Conservation (phyloP, 2,329 filamentous ascomycete species). For the Phialophora verrucosa region DNA sequence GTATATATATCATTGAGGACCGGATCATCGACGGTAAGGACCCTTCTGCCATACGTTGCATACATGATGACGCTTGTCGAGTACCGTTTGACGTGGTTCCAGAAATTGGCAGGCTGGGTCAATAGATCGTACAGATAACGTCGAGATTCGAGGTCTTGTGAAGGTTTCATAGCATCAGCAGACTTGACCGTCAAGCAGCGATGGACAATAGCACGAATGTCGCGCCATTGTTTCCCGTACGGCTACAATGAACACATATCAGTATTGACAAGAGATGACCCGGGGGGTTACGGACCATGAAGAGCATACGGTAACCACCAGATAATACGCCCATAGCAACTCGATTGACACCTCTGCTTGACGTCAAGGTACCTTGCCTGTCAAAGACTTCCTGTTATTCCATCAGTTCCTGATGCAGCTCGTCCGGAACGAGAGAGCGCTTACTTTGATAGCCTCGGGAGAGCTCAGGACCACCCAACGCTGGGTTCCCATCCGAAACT, state of each 20-base stretch:
- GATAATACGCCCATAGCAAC: slow-evolving; percentile 18
- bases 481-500: slow-evolving; percentile 29
- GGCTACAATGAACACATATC: slow-evolving; percentile 1
- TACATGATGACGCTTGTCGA: slow-evolving; percentile 10
- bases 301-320: slow-evolving; percentile 22
- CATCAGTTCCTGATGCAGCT: slow-evolving; percentile 2
- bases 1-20: slow-evolving; percentile 14
- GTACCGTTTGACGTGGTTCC: slow-evolving; percentile 16
- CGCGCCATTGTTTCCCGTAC: slow-evolving; percentile 20
- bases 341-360: slow-evolving; percentile 10
- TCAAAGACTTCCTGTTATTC: slow-evolving; percentile 12
- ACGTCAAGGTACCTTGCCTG: slow-evolving; percentile 10
- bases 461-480: slow-evolving; percentile 21
- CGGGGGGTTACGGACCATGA: slow-evolving; percentile 16
- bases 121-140: slow-evolving; percentile 15
- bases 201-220: slow-evolving; percentile 15
- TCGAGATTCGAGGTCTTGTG: slow-evolving; percentile 14
- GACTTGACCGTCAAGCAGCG: slow-evolving; percentile 17
- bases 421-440: not conserved
- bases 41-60: slow-evolving; percentile 4
- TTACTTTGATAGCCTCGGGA: slow-evolving; percentile 24
- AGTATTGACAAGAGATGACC: not conserved
- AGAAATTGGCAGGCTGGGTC: slow-evolving; percentile 11
- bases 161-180: slow-evolving; percentile 14
- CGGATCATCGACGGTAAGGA: slow-evolving; percentile 15